Percentiles rank a stretch among this genome's conserved stretches.
phyloP scores from a whole-genome alignment of 257 asterid genomes.

The Nicotiana tomentosiformis region DNA sequence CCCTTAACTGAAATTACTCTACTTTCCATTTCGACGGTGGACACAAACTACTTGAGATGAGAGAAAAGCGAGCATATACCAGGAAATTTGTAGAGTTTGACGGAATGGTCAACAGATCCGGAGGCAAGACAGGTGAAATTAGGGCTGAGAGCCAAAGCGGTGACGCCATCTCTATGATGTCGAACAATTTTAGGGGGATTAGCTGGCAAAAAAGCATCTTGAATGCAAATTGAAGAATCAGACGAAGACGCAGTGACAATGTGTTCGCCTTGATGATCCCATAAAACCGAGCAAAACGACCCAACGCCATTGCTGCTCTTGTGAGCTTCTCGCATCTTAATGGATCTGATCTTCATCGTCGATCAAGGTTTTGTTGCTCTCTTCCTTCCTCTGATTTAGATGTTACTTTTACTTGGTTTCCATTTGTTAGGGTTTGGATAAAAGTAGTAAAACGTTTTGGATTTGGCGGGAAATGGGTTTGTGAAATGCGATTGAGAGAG shows the following conservation, averaged over 20 bases:
- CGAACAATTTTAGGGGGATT: conserved; percentile 56
- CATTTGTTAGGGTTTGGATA: neutral
- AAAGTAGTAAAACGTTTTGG: neutral
- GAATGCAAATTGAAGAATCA: conserved; percentile 75
- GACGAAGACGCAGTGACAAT: conserved; percentile 77
- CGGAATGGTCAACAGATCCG: conserved; percentile 88
- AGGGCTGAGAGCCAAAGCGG: conserved; percentile 68
- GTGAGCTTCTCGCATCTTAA: conserved; percentile 92
- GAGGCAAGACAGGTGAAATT: conserved; percentile 94
- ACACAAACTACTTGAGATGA: neutral
- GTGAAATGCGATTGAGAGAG: neutral
- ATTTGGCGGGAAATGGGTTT: conserved; percentile 13
- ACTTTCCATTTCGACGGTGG: neutral
- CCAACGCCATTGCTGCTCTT: conserved; percentile 27
- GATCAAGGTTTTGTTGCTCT: neutral
- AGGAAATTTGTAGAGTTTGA: conserved; percentile 90
- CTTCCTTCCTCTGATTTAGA: neutral
- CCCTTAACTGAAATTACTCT: neutral
- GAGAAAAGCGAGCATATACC: conserved; percentile 30
- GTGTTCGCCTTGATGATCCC: conserved; percentile 62
- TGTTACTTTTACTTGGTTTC: neutral
- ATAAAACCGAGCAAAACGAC: conserved; percentile 59
- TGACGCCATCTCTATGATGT: conserved; percentile 80
- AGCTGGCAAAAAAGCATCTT: conserved; percentile 51
- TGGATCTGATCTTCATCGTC: conserved; percentile 76